phyloP scores from a whole-genome alignment of 1,284 basidiomycete genomes.

The Ceratobasidium papillatum region DNA sequence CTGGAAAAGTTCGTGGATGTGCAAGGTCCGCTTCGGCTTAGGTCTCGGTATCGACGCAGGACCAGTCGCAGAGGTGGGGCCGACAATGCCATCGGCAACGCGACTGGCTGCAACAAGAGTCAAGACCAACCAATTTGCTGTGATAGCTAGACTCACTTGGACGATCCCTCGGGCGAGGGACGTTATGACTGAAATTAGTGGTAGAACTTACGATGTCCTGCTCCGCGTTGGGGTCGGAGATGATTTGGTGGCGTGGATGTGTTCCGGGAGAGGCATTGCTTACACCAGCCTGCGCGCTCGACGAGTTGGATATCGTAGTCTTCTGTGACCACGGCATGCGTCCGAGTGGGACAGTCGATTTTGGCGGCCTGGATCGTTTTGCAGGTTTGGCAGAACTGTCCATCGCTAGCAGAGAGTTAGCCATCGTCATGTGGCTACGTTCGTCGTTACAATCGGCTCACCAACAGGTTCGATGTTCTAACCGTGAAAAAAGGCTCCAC shows the following conservation, averaged over 20 bases:
- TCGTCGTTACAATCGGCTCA: too few species aligned
- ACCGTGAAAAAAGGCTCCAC: too few species aligned
- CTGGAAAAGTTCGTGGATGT: conserved; percentile 50
- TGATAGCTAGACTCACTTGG: background rate
- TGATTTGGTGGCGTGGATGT: conserved; percentile 1
- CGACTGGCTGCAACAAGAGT: background rate
- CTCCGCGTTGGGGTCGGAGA: background rate
- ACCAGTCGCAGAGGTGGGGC: conserved; percentile 1
- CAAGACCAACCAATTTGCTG: background rate
- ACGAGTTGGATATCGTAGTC: conserved; percentile 1
- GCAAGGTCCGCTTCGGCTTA: conserved; percentile 43
- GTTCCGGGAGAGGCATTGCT: conserved; percentile 9
- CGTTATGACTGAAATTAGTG: background rate
- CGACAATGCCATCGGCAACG: conserved; percentile 42
- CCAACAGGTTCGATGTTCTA: too few species aligned
- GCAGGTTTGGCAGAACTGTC: conserved; percentile 19
- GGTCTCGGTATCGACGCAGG: conserved; percentile 11
- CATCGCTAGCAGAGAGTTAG: conserved; percentile 10
- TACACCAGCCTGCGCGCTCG: conserved; percentile 16
- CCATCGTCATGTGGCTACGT: too few species aligned
- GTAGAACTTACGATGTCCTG: conserved; percentile 6
- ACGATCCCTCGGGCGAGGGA: conserved; percentile 22
- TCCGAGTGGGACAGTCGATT: conserved; percentile 7
- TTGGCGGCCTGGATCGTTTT: background rate
- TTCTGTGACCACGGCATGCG: conserved; percentile 7